Conservation (phyloP, 2,329 filamentous ascomycete species). For the Apiospora hydei region DNA sequence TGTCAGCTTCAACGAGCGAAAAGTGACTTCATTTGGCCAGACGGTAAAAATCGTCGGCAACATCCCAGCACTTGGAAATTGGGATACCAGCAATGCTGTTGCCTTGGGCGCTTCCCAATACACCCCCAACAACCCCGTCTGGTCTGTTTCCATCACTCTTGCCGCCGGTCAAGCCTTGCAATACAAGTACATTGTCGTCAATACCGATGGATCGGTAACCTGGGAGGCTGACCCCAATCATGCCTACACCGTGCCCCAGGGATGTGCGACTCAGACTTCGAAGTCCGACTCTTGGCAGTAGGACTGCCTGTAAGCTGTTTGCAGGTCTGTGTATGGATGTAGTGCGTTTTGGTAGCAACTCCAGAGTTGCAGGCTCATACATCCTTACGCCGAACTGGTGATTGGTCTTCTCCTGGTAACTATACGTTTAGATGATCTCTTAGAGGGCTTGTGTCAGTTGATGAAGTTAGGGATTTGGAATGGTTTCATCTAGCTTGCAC, state of each 20-base stretch:
- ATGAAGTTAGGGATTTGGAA: neutral
- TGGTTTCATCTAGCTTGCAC: neutral
- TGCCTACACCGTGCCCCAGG: constrained; percentile 44
- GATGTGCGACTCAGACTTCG: constrained; percentile 40
- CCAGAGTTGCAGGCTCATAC: neutral
- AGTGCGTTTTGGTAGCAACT: neutral
- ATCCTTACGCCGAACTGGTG: neutral
- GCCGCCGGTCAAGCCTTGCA: constrained; percentile 62
- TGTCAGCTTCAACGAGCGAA: constrained; percentile 68
- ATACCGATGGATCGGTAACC: constrained; percentile 57
- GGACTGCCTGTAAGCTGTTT: neutral
- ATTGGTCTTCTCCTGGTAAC: neutral
- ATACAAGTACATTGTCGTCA: constrained; percentile 75
- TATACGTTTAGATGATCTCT: neutral
- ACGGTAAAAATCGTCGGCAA: constrained; percentile 71
- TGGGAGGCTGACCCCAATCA: constrained; percentile 72
- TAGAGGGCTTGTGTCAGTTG: neutral
- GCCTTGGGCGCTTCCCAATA: constrained; percentile 66
- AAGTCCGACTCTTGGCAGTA: constrained; percentile 45
- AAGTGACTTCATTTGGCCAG: constrained; percentile 66
- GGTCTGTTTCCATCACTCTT: constrained; percentile 64
- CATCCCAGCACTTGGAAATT: constrained; percentile 65
- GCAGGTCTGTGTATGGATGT: neutral
- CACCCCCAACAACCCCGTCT: constrained; percentile 65
- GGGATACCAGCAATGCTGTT: constrained; percentile 63